Percentiles rank a stretch among this genome's conserved stretches.
These are phyloP conservation scores for Torulaspora delbrueckii DNA, from an alignment of 805 yeast species.

Conservation along the genomic window DNA sequence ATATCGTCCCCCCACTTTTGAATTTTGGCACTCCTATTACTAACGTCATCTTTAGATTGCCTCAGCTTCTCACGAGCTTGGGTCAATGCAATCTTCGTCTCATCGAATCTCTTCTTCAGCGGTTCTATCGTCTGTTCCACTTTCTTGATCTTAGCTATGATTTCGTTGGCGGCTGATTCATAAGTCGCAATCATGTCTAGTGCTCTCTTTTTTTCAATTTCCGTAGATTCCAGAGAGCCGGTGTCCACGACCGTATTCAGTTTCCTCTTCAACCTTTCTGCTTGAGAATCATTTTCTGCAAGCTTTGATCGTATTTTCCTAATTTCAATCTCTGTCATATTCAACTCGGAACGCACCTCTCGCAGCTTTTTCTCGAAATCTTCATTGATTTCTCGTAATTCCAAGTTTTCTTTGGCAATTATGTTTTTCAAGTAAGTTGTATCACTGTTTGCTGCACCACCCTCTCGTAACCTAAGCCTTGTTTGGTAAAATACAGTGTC, in stretches of 20 bases:
- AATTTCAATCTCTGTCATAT: slow-evolving; percentile 27
- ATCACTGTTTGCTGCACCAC: slow-evolving; percentile 21
- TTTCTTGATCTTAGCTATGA: slow-evolving; percentile 21
- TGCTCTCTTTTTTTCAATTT: slow-evolving; percentile 23
- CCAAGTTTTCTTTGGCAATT: slow-evolving; percentile 18
- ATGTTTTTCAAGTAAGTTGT: slow-evolving; percentile 19
- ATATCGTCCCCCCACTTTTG: slow-evolving; percentile 27
- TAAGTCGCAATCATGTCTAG: slow-evolving; percentile 26
- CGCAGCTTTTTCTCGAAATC: slow-evolving; percentile 11
- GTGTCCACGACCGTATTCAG: slow-evolving; percentile 31
- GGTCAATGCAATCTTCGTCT: slow-evolving; percentile 11
- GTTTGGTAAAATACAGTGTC: slow-evolving; percentile 50
- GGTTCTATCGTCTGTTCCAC: slow-evolving; percentile 20
- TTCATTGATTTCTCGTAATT: slow-evolving; percentile 29
- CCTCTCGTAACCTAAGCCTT: slow-evolving; percentile 20
- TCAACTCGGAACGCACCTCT: slow-evolving; percentile 9
- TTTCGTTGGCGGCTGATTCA: slow-evolving; percentile 25
- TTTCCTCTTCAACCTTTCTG: slow-evolving; percentile 25
- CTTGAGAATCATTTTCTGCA: slow-evolving; percentile 28
- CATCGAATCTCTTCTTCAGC: slow-evolving; percentile 17
- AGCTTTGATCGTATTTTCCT: neutral
- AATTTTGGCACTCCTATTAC: slow-evolving; percentile 16
- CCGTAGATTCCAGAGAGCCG: slow-evolving; percentile 23
- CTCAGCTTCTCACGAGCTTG: slow-evolving; percentile 13
- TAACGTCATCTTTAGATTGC: slow-evolving; percentile 18